A percentile compares a stretch with the other conserved stretches of the same genome.
Evolutionary conservation across 2,329 filamentous ascomycete genomes (phyloP).

Genomic region (Trichoderma afroharzianum): DNA sequence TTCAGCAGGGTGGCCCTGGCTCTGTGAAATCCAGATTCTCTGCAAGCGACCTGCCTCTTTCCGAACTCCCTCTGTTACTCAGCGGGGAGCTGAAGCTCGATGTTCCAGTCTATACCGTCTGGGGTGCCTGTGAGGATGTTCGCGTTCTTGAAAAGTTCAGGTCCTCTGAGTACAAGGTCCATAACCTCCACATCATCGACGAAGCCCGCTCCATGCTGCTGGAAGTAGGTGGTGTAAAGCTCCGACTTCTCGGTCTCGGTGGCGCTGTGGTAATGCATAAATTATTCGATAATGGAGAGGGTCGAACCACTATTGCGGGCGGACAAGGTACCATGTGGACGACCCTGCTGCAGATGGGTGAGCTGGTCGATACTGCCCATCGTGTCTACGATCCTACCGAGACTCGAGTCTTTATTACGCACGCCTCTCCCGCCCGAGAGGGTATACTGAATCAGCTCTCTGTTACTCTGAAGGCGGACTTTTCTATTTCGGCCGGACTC

Average conservation of each 20-base stretch:
- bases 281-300: constrained; percentile 97
- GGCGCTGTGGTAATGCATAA: constrained; percentile 99
- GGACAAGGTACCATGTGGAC: constrained; percentile 99
- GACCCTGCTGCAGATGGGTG: constrained; percentile 94
- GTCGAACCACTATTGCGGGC: constrained; percentile 94
- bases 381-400: constrained; percentile 98
- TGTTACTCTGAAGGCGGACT: constrained; percentile 94
- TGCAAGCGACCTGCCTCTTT: constrained; percentile 80
- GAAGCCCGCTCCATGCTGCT: constrained; percentile 94
- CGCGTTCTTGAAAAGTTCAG: constrained; percentile 95
- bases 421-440: constrained; percentile 93
- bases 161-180: constrained; percentile 95
- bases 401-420: constrained; percentile 93
- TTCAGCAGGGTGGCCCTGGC: constrained; percentile 62
- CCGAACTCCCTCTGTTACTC: constrained; percentile 85
- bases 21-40: constrained; percentile 84
- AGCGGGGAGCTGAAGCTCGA: constrained; percentile 87
- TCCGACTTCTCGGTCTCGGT: constrained; percentile 86
- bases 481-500: constrained; percentile 93
- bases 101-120: constrained; percentile 96
- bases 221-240: constrained; percentile 92
- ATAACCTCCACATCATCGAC: constrained; percentile 96
- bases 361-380: constrained; percentile 95
- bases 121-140: constrained; percentile 98
- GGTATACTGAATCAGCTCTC: constrained; percentile 97